Evolutionary conservation across 2,329 filamentous ascomycete genomes (phyloP), one percentile per base, ranked within the genome.

Genomic region (Colletotrichum liaoningense): DNA sequence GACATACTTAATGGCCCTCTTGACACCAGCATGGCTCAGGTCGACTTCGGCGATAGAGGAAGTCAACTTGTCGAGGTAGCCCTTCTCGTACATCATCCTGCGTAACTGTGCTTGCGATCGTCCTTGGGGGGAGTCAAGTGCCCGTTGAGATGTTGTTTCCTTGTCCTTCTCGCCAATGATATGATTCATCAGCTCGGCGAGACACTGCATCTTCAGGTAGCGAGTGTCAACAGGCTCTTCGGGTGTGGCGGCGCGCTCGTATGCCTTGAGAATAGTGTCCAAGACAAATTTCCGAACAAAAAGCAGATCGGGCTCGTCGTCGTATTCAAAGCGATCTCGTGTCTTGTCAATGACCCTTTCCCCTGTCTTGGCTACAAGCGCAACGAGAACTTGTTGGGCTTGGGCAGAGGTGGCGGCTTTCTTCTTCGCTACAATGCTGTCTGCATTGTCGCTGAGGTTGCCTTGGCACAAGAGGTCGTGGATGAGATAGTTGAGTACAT

Each of bases 11-110:
- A 99, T 95, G 16, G 95, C 95, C 59, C 95, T 92, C 85, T 97
- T 98, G 19, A 97, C 94, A 30, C 94, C 93, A 0, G 96, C 95
- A 82, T 97, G 98, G 77, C 97, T 97, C 74, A 99, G 90, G 80
- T 98, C 97, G 73, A 99, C 93, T 78, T 99, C 97, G 22, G 97
- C 95, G 77, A 99, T 95, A 1, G 97, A 97, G 14, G 92, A 91
- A 2, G 97, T 98, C 72, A 99, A 85, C 60, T 96, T 93, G 28
- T 94, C 90, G 74, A 98, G 92, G 81, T 97, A 98, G 69, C 97
- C 95, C 85, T 98, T 99, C 84, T 99, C 97, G 78, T 97, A 98
- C 97, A 99, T 99, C 73, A 98, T 91, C 77, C 95, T 94, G 42
- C 94, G 93, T 77, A 99, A 89, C 79, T 98, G 95, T 78, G 93